phyloP scores from a whole-genome alignment of 75 land plant genomes.

The Selaginella tamariscina region DNA sequence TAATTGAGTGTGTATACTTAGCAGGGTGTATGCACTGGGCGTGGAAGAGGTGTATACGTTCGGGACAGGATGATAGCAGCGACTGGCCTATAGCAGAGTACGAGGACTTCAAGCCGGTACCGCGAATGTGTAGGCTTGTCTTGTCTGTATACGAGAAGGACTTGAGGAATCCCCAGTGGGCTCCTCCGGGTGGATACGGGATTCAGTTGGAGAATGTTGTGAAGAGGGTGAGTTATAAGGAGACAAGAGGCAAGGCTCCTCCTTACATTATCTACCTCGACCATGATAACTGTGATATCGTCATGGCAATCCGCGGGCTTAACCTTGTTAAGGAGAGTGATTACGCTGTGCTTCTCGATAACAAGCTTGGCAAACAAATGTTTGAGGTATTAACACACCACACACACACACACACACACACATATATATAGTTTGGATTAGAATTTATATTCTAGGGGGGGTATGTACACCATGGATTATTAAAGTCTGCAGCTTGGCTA shows the following conservation, averaged over 20 bases:
- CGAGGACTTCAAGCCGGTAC: slow-evolving; percentile 5
- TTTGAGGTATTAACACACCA: no score
- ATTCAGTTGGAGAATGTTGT: neutral
- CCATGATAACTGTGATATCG: neutral
- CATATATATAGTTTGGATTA: no score
- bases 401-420: no score
- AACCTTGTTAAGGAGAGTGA: neutral
- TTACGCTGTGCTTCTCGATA: slow-evolving; percentile 7
- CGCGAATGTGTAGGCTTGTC: neutral
- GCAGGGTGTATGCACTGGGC: slow-evolving; percentile 6
- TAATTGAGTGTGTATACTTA: slow-evolving; percentile 1
- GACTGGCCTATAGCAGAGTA: neutral
- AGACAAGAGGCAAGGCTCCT: neutral
- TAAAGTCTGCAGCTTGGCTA: neutral
- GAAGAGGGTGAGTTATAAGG: slow-evolving; percentile 3
- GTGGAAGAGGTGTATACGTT: neutral
- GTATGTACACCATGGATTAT: slow-evolving; percentile 7
- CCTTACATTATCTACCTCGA: slow-evolving; percentile 4
- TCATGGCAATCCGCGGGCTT: slow-evolving; percentile 2
- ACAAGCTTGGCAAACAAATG: slow-evolving; percentile 10
- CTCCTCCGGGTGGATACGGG: slow-evolving; percentile 12
- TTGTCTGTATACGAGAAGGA: neutral
- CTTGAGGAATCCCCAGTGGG: neutral
- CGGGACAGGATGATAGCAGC: slow-evolving; percentile 6
- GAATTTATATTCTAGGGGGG: no score